These are phyloP conservation scores for Sphaerulina vaccinii DNA, from an alignment of 2,329 filamentous ascomycete species.

Conservation along the genomic window DNA sequence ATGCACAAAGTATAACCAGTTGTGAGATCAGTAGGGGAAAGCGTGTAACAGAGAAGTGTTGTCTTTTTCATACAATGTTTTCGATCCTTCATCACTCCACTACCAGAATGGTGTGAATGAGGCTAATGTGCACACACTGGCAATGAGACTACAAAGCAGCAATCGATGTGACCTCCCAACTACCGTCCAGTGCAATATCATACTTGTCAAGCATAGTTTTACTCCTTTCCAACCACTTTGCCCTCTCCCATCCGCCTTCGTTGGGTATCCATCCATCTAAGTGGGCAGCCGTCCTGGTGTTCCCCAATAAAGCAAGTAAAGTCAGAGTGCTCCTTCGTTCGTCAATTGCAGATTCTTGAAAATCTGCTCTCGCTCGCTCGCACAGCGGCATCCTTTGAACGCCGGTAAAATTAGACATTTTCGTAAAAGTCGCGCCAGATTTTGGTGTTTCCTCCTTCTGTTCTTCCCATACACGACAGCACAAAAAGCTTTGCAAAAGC, in stretches of 20 bases:
- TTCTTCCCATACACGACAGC: slow-evolving; percentile 3
- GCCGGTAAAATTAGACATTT: slow-evolving; percentile 22
- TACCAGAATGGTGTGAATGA: slow-evolving; percentile 4
- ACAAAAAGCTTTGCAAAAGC: slow-evolving; percentile 21
- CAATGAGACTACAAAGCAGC: slow-evolving; percentile 8
- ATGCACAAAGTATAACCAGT: no score
- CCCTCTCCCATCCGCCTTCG: neutral
- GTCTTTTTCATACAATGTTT: neutral
- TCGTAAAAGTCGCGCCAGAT: slow-evolving; percentile 16
- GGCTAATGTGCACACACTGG: slow-evolving; percentile 8
- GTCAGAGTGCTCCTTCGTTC: slow-evolving; percentile 5
- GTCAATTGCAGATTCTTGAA: slow-evolving; percentile 1
- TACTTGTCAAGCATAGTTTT: slow-evolving; percentile 6
- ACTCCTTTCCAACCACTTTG: slow-evolving; percentile 5
- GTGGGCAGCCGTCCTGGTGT: slow-evolving; percentile 11
- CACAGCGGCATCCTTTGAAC: slow-evolving; percentile 20
- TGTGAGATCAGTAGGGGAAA: no score
- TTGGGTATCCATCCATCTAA: slow-evolving; percentile 13
- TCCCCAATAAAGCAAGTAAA: slow-evolving; percentile 3
- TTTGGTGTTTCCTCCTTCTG: neutral
- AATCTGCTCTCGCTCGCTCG: slow-evolving; percentile 16
- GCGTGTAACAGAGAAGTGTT: no score
- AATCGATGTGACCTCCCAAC: neutral
- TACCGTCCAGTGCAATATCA: slow-evolving; percentile 7
- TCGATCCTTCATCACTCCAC: slow-evolving; percentile 6